These are phyloP conservation scores for Diaporthe aspalathi DNA, from an alignment of 2,329 filamentous ascomycete genomes.

Conservation along the genomic window DNA sequence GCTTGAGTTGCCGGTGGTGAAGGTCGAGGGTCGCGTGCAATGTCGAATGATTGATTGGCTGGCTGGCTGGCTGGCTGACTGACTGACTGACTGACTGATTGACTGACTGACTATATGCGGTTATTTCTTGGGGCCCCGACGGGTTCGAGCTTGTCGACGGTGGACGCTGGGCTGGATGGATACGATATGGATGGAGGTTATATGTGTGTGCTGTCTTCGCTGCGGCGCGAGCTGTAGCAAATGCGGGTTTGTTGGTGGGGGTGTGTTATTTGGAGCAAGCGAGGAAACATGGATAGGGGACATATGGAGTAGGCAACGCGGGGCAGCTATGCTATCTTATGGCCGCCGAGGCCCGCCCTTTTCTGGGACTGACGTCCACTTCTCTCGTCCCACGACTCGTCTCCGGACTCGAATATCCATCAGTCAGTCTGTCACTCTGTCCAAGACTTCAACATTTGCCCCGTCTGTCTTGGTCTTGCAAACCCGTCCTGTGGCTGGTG, in stretches of 20 bases:
- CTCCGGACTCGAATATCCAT: background rate
- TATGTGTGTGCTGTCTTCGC: too few relatives aligned
- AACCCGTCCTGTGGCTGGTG: background rate
- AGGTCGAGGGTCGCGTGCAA: too few relatives aligned
- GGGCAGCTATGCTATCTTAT: background rate
- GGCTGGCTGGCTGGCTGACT: too few relatives aligned
- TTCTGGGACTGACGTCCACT: slow-evolving; percentile 10
- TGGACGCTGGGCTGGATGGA: background rate
- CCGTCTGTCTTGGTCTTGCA: too few relatives aligned
- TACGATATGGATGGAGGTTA: background rate
- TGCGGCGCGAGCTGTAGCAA: background rate
- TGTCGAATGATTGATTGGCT: background rate
- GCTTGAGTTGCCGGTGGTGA: background rate
- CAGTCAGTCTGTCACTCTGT: too few relatives aligned
- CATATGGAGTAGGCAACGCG: too few relatives aligned
- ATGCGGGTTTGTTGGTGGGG: background rate
- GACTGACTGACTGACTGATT: too few relatives aligned
- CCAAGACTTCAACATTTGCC: background rate
- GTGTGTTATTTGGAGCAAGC: background rate
- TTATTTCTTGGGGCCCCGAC: too few relatives aligned
- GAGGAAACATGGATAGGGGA: too few relatives aligned
- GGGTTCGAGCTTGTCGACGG: background rate
- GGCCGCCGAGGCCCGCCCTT: slow-evolving; percentile 5
- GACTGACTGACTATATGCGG: too few relatives aligned
- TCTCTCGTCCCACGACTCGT: background rate